Percentiles rank a stretch among this genome's conserved stretches.
Conservation (phyloP, 345 rosid genomes). For the Erysimum cheiranthoides region DNA sequence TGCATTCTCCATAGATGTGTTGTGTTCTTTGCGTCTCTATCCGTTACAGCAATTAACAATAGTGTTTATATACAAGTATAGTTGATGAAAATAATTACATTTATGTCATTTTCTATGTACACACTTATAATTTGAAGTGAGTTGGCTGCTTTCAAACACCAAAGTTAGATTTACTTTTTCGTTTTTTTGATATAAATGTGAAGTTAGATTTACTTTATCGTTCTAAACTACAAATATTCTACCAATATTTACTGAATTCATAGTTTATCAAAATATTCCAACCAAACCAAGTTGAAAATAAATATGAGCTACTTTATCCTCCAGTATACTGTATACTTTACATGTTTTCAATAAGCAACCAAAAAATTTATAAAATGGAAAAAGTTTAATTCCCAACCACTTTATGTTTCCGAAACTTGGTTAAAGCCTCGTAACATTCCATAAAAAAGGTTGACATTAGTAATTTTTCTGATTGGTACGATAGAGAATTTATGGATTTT, state of each 20-base stretch:
- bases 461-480: background rate
- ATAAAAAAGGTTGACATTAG: background rate
- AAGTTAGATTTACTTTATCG: background rate
- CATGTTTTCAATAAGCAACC: background rate
- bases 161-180: background rate
- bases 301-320: background rate
- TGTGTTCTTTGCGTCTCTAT: too few species aligned
- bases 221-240: background rate
- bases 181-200: background rate
- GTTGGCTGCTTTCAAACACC: background rate
- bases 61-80: too few species aligned
- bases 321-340: background rate
- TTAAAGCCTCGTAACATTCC: background rate
- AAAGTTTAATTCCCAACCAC: background rate
- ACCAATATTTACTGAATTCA: background rate
- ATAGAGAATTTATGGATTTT: background rate
- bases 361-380: background rate
- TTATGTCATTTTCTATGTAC: too few species aligned
- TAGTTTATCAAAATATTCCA: background rate
- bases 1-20: too few species aligned
- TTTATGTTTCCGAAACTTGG: background rate
- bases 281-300: background rate
- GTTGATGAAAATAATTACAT: too few species aligned
- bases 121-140: background rate
- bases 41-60: too few species aligned